Evolutionary conservation across 768 basidiomycete species (phyloP).

Genomic region (Postia placenta): DNA sequence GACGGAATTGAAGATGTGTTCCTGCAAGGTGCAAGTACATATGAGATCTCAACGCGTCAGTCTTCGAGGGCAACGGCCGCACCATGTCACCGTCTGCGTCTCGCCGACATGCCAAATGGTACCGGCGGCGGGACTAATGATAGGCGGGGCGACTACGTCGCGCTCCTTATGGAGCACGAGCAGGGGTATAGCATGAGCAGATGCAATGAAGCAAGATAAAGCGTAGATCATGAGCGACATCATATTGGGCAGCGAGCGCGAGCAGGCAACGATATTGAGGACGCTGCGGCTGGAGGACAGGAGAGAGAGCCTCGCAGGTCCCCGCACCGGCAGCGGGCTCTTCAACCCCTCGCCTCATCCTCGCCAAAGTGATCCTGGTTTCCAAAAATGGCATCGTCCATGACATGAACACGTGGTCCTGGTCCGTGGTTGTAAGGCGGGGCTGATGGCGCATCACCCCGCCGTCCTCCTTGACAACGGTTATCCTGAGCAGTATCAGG

Average conservation of each 20-base stretch:
- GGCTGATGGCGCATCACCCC: too few species aligned
- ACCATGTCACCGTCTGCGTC: constrained; percentile 40
- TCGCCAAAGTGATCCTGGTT: not conserved
- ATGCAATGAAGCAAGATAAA: not conserved
- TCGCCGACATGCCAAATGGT: constrained; percentile 34
- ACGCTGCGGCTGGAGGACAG: not conserved
- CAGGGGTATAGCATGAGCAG: constrained; percentile 4
- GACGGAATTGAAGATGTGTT: constrained; percentile 30
- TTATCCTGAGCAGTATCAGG: too few species aligned
- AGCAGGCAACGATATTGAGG: not conserved
- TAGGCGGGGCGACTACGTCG: constrained; percentile 27
- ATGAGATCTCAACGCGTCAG: not conserved
- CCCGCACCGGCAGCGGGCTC: not conserved
- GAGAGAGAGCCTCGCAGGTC: constrained; percentile 2
- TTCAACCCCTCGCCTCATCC: not conserved
- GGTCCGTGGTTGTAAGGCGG: too few species aligned
- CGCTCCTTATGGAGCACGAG: not conserved
- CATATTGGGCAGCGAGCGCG: not conserved
- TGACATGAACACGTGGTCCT: not conserved
- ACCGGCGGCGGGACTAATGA: constrained; percentile 31
- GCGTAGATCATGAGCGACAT: constrained; percentile 3
- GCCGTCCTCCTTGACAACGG: too few species aligned
- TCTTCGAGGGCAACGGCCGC: not conserved
- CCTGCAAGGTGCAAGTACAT: constrained; percentile 8
- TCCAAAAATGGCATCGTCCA: not conserved